Evolutionary conservation across 106 monocot genomes (phyloP), one percentile per base, ranked within the genome.

Genomic region (Dioscorea zingiberensis): DNA sequence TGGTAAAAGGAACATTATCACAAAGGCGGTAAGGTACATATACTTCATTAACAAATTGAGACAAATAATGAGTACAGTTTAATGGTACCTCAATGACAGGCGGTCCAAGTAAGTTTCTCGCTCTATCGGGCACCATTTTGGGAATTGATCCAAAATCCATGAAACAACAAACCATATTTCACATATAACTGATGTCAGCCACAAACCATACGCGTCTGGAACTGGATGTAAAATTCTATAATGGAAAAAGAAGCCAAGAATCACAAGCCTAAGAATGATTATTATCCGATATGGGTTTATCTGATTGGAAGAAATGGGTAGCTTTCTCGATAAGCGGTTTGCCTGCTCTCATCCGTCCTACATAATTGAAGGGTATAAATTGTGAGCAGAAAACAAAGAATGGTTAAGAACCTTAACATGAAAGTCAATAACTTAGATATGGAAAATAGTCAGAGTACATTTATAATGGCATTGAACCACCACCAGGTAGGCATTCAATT

Each of bases 131-230:
- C 60, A 73, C 91, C 91, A 91, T 76, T 91, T 91, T 13, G 91
- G 91, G 53, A 91, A 91, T 47, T 91, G 91, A 78, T 91, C 91
- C 21, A 91, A 59, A 57, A 91, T 84, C 91, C 91, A 91, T n/a
- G 91, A 91, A 58, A 87, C 6, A 49, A 84, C 84, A 76, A 91
- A 91, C 91, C 91, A 91, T 65, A 91, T 79, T 77, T 91, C 91
- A 70, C 90, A 90, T 47, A 90, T 83, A 53, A 90, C 83, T n/a
- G 90, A 90, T 25, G 87, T 87, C 46, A 91, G 47, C 91, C 91
- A 91, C 73, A 91, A 65, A 4, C 81, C 84, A 66, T 76, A 81
- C 12, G 91, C 91, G 71, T 91, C 79, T 48, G 25, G 64, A 69
- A 91, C 87, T 26, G 91, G 91, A 47, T 87, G 48, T 21, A 76